A percentile compares a stretch with the other conserved stretches of the same genome.
These are phyloP conservation scores for Ophiognomonia clavigignenti-juglandacearum DNA, from an alignment of 2,329 filamentous ascomycete genomes.

Conservation along the genomic window DNA sequence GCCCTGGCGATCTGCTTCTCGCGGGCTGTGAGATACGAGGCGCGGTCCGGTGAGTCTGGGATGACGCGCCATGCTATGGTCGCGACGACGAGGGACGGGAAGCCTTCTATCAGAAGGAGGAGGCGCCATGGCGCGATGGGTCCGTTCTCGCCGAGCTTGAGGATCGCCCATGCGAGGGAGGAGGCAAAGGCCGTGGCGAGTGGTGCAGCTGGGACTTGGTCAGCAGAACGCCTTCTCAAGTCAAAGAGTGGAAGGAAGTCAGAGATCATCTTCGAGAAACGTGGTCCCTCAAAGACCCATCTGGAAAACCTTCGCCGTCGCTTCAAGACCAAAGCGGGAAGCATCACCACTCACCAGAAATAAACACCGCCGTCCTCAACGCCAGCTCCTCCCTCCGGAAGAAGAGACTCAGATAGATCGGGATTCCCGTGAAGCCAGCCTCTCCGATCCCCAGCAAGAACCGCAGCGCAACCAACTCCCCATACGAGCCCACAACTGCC, in stretches of 20 bases:
- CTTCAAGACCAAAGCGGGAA: neutral
- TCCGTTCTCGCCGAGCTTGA: constrained; percentile 57
- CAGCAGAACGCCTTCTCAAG: neutral
- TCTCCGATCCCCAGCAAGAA: constrained; percentile 58
- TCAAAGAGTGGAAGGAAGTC: too few relatives aligned
- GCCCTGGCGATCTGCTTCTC: constrained; percentile 67
- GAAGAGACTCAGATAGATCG: constrained; percentile 62
- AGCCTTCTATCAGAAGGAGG: constrained; percentile 79
- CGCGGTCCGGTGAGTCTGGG: constrained; percentile 69
- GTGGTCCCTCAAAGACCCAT: too few relatives aligned
- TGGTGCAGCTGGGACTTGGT: constrained; percentile 55
- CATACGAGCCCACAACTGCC: constrained; percentile 59
- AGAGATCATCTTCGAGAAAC: too few relatives aligned
- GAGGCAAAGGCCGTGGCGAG: constrained; percentile 80
- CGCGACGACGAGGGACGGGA: constrained; percentile 73
- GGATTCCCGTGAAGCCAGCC: constrained; percentile 61
- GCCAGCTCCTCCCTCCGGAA: constrained; percentile 69
- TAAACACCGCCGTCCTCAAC: constrained; percentile 78
- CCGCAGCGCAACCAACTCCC: constrained; percentile 49
- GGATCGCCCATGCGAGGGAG: constrained; percentile 72
- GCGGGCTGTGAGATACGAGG: constrained; percentile 56
- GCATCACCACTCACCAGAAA: constrained; percentile 52
- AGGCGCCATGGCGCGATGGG: constrained; percentile 82
- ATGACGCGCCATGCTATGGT: constrained; percentile 70
- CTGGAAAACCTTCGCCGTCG: neutral